Evolutionary conservation across 805 yeast genomes (phyloP).

Genomic region (Kregervanrija pseudodelftensis): DNA sequence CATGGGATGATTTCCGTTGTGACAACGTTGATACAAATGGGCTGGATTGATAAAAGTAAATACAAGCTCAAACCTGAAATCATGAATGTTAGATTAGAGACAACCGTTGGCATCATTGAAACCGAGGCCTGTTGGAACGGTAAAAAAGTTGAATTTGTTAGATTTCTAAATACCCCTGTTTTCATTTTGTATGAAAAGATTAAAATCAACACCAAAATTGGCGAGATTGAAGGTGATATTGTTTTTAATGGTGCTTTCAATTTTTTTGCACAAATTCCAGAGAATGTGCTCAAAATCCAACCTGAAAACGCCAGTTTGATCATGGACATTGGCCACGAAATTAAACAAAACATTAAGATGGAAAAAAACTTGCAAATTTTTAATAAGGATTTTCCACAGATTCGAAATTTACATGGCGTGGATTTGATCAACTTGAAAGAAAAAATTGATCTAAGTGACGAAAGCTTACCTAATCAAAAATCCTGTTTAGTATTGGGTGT

Average conservation of each 20-base stretch:
- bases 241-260: constrained; percentile 24
- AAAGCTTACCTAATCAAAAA: constrained; percentile 11
- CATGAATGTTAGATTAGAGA: constrained; percentile 16
- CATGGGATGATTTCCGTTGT: constrained; percentile 23
- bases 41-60: constrained; percentile 13
- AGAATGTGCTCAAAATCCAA: constrained; percentile 9
- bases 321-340: constrained; percentile 15
- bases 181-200: constrained; percentile 14
- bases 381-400: constrained; percentile 19
- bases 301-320: constrained; percentile 15
- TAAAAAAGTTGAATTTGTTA: constrained; percentile 16
- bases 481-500: constrained; percentile 19
- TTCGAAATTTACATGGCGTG: constrained; percentile 17
- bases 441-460: constrained; percentile 9
- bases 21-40: constrained; percentile 14
- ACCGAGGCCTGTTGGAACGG: constrained; percentile 22
- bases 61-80: constrained; percentile 17
- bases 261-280: constrained; percentile 13
- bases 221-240: constrained; percentile 19
- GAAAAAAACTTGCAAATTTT: constrained; percentile 8
- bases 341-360: constrained; percentile 10
- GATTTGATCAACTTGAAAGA: constrained; percentile 10
- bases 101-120: constrained; percentile 20
- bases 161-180: constrained; percentile 19
- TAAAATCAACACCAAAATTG: constrained; percentile 11